Conservation (phyloP, 1,284 basidiomycete species). For the Cutaneotrichosporon daszewskae region DNA sequence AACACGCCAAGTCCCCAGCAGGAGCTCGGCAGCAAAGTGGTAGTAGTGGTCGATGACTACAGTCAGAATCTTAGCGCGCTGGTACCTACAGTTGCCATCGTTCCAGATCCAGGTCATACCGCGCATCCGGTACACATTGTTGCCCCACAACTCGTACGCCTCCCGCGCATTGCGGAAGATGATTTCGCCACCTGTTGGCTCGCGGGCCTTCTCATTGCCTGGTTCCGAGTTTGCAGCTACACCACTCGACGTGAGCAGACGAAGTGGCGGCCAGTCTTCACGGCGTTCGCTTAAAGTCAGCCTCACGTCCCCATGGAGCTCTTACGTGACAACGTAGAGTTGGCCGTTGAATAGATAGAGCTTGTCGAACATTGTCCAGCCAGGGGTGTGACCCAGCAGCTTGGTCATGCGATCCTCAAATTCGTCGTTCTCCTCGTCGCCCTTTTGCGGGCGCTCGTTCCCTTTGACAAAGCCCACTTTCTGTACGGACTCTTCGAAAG, state of each 20-base stretch:
- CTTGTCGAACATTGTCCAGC: conserved; percentile 45
- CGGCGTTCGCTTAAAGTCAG: conserved; percentile 21
- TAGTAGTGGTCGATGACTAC: conserved; percentile 70
- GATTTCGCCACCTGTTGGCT: conserved; percentile 58
- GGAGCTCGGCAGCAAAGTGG: conserved; percentile 71
- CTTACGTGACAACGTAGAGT: conserved; percentile 58
- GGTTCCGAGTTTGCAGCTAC: conserved; percentile 56
- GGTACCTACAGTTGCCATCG: conserved; percentile 42
- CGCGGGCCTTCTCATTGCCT: conserved; percentile 60
- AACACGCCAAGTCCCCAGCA: conserved; percentile 66
- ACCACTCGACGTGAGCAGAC: conserved; percentile 64
- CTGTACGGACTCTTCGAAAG: conserved; percentile 9
- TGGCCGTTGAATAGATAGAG: conserved; percentile 70
- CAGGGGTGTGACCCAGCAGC: conserved; percentile 36
- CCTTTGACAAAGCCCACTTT: conserved; percentile 10
- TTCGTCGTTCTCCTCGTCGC: conserved; percentile 21
- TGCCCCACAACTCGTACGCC: conserved; percentile 60
- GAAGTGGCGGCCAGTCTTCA: conserved; percentile 56
- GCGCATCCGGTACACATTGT: conserved; percentile 59
- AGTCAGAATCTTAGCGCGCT: neutral
- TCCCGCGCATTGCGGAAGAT: conserved; percentile 56
- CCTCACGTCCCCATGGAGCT: conserved; percentile 30
- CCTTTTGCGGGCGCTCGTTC: conserved; percentile 15
- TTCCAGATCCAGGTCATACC: conserved; percentile 58
- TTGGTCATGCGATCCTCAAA: conserved; percentile 23